These are phyloP conservation scores for Jaltomata sinuosa DNA, from an alignment of 257 asterid species.

Conservation along the genomic window DNA sequence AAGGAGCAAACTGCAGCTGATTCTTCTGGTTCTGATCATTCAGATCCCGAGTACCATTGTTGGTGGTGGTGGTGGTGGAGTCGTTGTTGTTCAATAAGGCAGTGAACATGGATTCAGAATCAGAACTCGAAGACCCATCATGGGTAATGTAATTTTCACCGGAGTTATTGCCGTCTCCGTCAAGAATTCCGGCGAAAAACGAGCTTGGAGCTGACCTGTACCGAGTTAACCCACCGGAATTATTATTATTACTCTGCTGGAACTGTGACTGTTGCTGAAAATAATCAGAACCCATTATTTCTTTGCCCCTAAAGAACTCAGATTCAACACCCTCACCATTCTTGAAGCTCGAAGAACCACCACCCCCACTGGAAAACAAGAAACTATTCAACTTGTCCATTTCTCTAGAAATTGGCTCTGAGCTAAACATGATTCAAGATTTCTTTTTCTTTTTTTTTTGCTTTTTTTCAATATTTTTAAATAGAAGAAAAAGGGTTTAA, in stretches of 20 bases:
- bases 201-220: constrained; percentile 83
- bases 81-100: neutral
- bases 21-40: constrained; percentile 9
- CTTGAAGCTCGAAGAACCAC: constrained; percentile 16
- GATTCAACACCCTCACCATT: neutral
- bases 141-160: neutral
- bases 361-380: constrained; percentile 11
- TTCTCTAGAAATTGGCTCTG: constrained; percentile 43
- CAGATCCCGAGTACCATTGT: constrained; percentile 21
- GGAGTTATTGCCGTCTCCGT: constrained; percentile 7
- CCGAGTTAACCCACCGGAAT: constrained; percentile 41
- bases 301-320: constrained; percentile 27
- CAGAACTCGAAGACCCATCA: constrained; percentile 10
- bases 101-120: constrained; percentile 3
- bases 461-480: too few relatives aligned
- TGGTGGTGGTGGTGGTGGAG: too few relatives aligned
- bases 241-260: constrained; percentile 7
- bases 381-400: constrained; percentile 11
- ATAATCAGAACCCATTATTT: constrained; percentile 23
- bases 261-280: constrained; percentile 15
- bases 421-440: constrained; percentile 15
- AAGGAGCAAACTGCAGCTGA: constrained; percentile 13
- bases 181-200: constrained; percentile 42
- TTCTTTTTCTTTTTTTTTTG: too few relatives aligned
- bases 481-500: neutral